Evolutionary conservation across 192 early-diverging fungal genomes (phyloP).

Genomic region (Gaertneriomyces sp.): DNA sequence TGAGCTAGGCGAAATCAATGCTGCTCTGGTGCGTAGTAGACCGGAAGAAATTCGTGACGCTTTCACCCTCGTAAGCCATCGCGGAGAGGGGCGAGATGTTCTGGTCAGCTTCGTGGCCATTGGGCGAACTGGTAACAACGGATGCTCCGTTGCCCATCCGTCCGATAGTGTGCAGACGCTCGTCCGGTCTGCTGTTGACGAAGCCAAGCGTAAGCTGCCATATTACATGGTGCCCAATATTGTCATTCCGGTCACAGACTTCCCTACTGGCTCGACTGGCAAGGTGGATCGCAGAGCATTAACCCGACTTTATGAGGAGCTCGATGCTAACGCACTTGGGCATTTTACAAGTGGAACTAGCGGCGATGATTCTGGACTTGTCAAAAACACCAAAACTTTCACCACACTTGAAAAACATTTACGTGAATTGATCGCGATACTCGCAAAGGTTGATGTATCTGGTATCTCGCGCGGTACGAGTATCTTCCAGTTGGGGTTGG

Average conservation of each 20-base stretch:
- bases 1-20: constrained; percentile 27
- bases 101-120: background rate
- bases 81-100: background rate
- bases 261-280: constrained; percentile 10
- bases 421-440: too few relatives aligned
- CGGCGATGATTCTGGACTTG: too few relatives aligned
- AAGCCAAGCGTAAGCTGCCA: constrained; percentile 4
- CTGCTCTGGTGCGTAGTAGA: background rate
- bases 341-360: background rate
- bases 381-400: too few relatives aligned
- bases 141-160: background rate
- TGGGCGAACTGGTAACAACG: background rate
- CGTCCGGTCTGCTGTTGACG: background rate
- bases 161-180: background rate
- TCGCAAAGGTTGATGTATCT: background rate
- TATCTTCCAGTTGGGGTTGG: constrained; percentile 23
- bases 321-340: background rate
- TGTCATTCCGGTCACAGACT: constrained; percentile 9
- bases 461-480: constrained; percentile 2
- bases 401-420: too few relatives aligned
- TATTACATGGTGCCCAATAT: constrained; percentile 20
- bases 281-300: constrained; percentile 12
- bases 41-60: background rate
- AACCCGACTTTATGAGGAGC: background rate
- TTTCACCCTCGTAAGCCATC: background rate